A percentile compares a stretch with the other conserved stretches of the same genome.
phyloP scores from a whole-genome alignment of 2,329 filamentous ascomycete genomes.

The Alternaria viburni region DNA sequence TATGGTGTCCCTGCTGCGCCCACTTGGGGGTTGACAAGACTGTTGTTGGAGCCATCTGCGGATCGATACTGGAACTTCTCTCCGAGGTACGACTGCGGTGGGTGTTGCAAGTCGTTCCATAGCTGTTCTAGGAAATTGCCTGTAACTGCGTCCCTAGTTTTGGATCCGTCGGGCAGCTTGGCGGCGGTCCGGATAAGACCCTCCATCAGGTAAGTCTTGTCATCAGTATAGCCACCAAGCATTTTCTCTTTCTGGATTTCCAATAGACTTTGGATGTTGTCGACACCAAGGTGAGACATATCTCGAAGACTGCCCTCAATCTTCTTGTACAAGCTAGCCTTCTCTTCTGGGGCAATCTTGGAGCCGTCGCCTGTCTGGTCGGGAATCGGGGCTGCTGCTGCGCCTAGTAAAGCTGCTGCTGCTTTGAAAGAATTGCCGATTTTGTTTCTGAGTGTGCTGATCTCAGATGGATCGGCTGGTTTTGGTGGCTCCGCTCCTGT shows the following conservation, averaged over 20 bases:
- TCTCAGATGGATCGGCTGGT: conserved; percentile 39
- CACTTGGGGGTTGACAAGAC: conserved; percentile 66
- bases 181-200: conserved; percentile 59
- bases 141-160: conserved; percentile 50
- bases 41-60: conserved; percentile 61
- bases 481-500: conserved; percentile 37
- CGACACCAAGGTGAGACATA: conserved; percentile 40
- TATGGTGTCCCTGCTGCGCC: conserved; percentile 72
- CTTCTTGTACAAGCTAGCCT: conserved; percentile 39
- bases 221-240: conserved; percentile 63
- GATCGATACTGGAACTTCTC: conserved; percentile 55
- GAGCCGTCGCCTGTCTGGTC: conserved; percentile 54
- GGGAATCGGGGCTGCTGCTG: conserved; percentile 38
- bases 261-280: conserved; percentile 47
- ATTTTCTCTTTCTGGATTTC: conserved; percentile 45
- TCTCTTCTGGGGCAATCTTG: conserved; percentile 42
- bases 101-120: conserved; percentile 58
- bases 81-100: conserved; percentile 54
- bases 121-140: conserved; percentile 54
- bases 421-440: conserved; percentile 39
- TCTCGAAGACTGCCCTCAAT: conserved; percentile 43
- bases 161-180: conserved; percentile 50
- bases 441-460: conserved; percentile 39
- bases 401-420: conserved; percentile 35
- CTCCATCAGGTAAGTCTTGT: conserved; percentile 69